Evolutionary conservation across 2,329 filamentous ascomycete species (phyloP), one percentile per base, ranked within the genome.

Genomic region (Aurifilum marmelostoma): DNA sequence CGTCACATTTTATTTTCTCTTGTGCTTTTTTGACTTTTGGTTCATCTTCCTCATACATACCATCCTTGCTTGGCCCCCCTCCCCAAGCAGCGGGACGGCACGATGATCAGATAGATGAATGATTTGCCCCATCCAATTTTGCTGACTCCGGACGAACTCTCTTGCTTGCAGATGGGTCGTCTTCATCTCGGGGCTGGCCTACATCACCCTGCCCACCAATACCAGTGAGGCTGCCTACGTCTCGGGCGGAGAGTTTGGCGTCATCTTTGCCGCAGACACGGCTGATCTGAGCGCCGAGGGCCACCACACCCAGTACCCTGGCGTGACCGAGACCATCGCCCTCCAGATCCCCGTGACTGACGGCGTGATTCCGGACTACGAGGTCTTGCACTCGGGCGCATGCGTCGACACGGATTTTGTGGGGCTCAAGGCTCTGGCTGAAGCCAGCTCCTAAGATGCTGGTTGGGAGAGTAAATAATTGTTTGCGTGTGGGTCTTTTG

Each of bases 261-360:
- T 79, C 4, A 77, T 84, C 27, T 77, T 84, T n/a, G 82, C 80
- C 0, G 75, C 80, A 1, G 83, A 84, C 70, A 83, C 79, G 0
- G 69, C 73, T 2, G 77, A 78, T 58, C 77, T 80, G 24, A 82
- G 80, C 72, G 65, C 54, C 0, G 65, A 73, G n/a, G 83, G 83
- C 5, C 83, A 84, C 74, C 73, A 73, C 11, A 82, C 81, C 1
- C 71, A 73, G 29, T 84, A 83, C 71, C 80, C 80, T 0, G 78
- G 80, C 7, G 69, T 73, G 7, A 77, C 80, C 16, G 76, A 77
- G 67, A 83, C 81, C 7, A 71, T 80, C 21, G 73, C 73, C 0
- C 63, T 83, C 37, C 73, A 79, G 71, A 75, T 84, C 37, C 83
- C 82, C 3, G 75, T 80, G 5, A 68, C 64, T 1, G 75, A 77